A percentile compares a stretch with the other conserved stretches of the same genome.
These are phyloP conservation scores for Fraxinus angustifolia DNA, from an alignment of 305 asterid genomes.

Conservation along the genomic window DNA sequence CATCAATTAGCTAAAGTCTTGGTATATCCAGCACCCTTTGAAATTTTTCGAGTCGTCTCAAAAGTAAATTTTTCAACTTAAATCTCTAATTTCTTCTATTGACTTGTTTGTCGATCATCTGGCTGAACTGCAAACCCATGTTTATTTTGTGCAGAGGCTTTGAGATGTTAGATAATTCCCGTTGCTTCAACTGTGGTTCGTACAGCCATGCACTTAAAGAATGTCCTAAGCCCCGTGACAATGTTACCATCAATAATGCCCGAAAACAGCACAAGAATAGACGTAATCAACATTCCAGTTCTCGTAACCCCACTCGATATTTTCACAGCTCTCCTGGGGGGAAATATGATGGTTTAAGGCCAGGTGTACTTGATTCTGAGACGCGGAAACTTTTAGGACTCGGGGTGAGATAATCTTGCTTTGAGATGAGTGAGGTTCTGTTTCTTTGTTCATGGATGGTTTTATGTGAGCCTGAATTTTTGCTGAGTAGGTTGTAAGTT, in stretches of 20 bases:
- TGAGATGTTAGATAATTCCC: conserved; percentile 56
- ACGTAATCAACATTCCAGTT: conserved; percentile 56
- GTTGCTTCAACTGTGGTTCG: conserved; percentile 94
- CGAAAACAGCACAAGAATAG: conserved; percentile 67
- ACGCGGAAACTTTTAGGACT: conserved; percentile 76
- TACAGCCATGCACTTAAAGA: conserved; percentile 82
- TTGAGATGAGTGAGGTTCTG: not conserved
- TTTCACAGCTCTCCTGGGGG: conserved; percentile 82
- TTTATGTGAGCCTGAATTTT: not conserved
- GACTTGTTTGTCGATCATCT: not conserved
- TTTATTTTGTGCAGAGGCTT: conserved; percentile 41
- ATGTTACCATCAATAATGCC: conserved; percentile 75
- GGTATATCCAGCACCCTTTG: not conserved
- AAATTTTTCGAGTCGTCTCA: not conserved
- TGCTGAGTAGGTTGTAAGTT: not conserved
- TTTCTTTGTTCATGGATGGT: conserved; percentile 2
- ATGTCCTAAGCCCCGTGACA: conserved; percentile 87
- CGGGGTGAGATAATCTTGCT: conserved; percentile 52
- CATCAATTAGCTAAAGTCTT: not conserved
- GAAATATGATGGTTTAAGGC: conserved; percentile 79
- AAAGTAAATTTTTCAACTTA: not conserved
- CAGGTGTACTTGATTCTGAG: conserved; percentile 81
- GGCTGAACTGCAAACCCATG: not conserved
- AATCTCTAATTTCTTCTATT: not conserved
- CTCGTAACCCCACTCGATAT: conserved; percentile 80